phyloP scores from a whole-genome alignment of 768 basidiomycete genomes.

The Tylopilus rubrobrunneus region DNA sequence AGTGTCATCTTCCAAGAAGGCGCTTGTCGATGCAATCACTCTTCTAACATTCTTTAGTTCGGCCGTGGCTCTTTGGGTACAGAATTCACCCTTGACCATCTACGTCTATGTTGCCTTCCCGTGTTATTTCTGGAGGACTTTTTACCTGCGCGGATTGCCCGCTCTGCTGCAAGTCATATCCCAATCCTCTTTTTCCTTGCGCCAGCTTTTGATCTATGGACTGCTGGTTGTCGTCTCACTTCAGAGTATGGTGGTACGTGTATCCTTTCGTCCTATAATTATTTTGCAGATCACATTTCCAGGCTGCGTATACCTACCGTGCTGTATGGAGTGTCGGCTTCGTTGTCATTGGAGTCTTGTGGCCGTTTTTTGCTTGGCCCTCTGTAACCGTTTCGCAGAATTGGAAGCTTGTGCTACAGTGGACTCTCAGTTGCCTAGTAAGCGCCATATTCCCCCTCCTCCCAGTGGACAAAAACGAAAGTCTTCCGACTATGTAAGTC shows the following conservation, averaged over 20 bases:
- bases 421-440: conserved; percentile 49
- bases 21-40: conserved; percentile 19
- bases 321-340: conserved; percentile 71
- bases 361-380: conserved; percentile 61
- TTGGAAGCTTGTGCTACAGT: conserved; percentile 32
- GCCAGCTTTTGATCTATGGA: conserved; percentile 23
- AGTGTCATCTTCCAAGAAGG: neutral
- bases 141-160: conserved; percentile 29
- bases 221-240: conserved; percentile 41
- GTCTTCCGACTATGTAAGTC: conserved; percentile 54
- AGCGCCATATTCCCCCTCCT: conserved; percentile 68
- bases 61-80: conserved; percentile 53
- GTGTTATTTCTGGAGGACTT: conserved; percentile 70
- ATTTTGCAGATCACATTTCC: conserved; percentile 1
- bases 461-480: conserved; percentile 69
- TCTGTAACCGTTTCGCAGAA: conserved; percentile 25
- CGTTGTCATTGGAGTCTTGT: conserved; percentile 52
- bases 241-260: conserved; percentile 70
- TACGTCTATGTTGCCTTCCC: conserved; percentile 76
- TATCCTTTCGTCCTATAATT: neutral
- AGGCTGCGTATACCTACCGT: conserved; percentile 72
- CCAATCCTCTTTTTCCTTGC: conserved; percentile 22
- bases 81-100: conserved; percentile 66
- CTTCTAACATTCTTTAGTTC: conserved; percentile 34
- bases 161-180: conserved; percentile 9